These are phyloP conservation scores for Rhinocladiella similis DNA, from an alignment of 2,329 filamentous ascomycete genomes.

Conservation along the genomic window DNA sequence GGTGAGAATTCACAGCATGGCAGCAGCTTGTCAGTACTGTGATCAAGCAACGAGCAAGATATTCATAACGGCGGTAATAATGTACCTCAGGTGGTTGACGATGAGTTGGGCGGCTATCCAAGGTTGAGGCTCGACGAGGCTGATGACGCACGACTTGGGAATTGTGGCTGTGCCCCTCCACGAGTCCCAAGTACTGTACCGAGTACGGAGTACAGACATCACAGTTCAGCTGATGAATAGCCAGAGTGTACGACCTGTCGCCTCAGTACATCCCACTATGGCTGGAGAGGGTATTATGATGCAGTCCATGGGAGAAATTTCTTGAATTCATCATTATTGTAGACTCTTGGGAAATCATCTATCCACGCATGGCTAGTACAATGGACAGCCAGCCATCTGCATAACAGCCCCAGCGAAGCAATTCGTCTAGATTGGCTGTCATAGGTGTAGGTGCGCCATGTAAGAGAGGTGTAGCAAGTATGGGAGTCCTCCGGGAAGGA, in stretches of 20 bases:
- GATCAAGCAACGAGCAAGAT: neutral
- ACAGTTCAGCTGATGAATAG: neutral
- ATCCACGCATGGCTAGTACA: constrained; percentile 64
- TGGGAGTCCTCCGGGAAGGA: constrained; percentile 78
- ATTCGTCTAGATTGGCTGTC: constrained; percentile 73
- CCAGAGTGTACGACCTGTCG: no score
- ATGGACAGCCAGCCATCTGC: constrained; percentile 90
- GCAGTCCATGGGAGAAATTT: neutral
- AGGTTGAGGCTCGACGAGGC: neutral
- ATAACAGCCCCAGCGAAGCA: constrained; percentile 81
- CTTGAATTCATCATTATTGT: neutral
- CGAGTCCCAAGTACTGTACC: no score
- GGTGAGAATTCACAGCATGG: neutral
- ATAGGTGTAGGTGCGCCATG: constrained; percentile 86
- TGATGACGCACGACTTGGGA: neutral
- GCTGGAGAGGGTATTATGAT: no score
- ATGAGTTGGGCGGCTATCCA: neutral
- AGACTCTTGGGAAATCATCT: neutral
- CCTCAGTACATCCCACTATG: no score
- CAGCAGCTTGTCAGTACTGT: neutral
- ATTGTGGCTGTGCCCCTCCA: neutral
- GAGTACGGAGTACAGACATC: neutral
- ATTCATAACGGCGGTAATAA: no score
- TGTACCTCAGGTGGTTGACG: no score
- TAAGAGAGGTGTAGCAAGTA: constrained; percentile 79